phyloP scores from a whole-genome alignment of 1,139 yeast species.

The Saccharomyces hybrid region DNA sequence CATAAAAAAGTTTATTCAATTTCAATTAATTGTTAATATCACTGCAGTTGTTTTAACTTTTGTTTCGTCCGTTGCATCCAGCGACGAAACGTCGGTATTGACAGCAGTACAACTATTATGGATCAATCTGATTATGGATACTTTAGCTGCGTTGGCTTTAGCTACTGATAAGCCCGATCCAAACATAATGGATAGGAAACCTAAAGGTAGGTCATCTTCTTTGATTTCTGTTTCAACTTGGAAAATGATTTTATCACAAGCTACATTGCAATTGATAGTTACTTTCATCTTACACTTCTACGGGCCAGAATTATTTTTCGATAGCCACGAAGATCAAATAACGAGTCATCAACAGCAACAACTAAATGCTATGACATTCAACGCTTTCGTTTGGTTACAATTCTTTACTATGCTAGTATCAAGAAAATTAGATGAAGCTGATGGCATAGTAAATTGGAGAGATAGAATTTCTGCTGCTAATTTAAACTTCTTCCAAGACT shows the following conservation, averaged over 20 bases:
- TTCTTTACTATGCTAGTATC: slow-evolving; percentile 88
- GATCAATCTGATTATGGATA: slow-evolving; percentile 98
- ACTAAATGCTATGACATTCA: slow-evolving; percentile 80
- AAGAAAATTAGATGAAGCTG: slow-evolving; percentile 85
- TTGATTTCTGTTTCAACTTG: slow-evolving; percentile 89
- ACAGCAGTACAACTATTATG: slow-evolving; percentile 95
- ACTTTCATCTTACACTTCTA: slow-evolving; percentile 78
- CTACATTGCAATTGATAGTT: slow-evolving; percentile 64
- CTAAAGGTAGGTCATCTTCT: slow-evolving; percentile 75
- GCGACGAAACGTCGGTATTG: slow-evolving; percentile 72
- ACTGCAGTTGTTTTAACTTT: slow-evolving; percentile 93
- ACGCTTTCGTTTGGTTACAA: slow-evolving; percentile 96
- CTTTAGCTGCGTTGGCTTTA: slow-evolving; percentile 91
- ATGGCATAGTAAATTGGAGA: slow-evolving; percentile 49
- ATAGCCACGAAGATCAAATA: slow-evolving; percentile 31
- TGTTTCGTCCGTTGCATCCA: slow-evolving; percentile 82
- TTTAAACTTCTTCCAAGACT: slow-evolving; percentile 74
- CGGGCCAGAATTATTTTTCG: slow-evolving; percentile 56
- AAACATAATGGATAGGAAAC: slow-evolving; percentile 67
- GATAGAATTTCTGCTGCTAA: slow-evolving; percentile 54
- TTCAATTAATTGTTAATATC: slow-evolving; percentile 89
- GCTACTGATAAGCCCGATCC: slow-evolving; percentile 97
- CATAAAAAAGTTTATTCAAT: slow-evolving; percentile 89
- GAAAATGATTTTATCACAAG: slow-evolving; percentile 95
- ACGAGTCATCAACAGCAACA: slow-evolving; percentile 46